Base-by-base conservation (phyloP, 257 asterid genomes). In the Buddleja alternifolia region DNA sequence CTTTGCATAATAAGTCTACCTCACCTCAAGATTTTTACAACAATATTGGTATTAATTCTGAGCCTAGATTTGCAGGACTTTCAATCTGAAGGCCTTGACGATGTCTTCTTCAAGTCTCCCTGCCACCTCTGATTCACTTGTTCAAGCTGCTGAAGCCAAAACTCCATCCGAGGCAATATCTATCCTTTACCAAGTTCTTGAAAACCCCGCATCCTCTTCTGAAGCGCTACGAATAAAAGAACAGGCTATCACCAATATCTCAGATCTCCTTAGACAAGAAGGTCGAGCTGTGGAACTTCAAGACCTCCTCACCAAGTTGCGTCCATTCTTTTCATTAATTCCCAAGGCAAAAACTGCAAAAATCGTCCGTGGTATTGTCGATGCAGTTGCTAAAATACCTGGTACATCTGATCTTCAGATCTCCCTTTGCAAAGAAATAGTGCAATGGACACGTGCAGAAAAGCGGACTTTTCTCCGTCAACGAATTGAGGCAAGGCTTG, bases 301-400 rank as follows among this genome's bases (percentile, higher is more conserved):
- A 60, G 67, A 71, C 67, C 86, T 85, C 20, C 73, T 85, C 2
- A 72, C 82, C 7, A 77, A 78, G 55, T 62, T 85, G 20, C 77
- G 83, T 8, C 91, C 91, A 9, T 85, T 78, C 82, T 85, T 85
- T 71, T 71, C 88, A 48, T 75, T 85, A 76, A 85, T 85, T 67
- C 88, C 91, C 4, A 85, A 85, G 70, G 91, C 91, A 8, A 85
- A 85, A 81, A 85, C 91, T 58, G 91, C 91, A n/a, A 85, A 85
- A 71, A 80, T 85, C 8, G 91, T 85, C 25, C 86, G 91, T 23
- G 63, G 58, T 12, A 78, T 85, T 24, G 67, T 85, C 37, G 91
- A 85, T 56, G 63, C 91, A 41, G 88, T 85, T 24, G 85, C 88
- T 57, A 85, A 85, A 73, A 78, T 85, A 21, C 91, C 91, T 15